These are phyloP conservation scores for Coprinellus aureogranulatus DNA, from an alignment of 768 basidiomycete genomes.

Conservation along the genomic window DNA sequence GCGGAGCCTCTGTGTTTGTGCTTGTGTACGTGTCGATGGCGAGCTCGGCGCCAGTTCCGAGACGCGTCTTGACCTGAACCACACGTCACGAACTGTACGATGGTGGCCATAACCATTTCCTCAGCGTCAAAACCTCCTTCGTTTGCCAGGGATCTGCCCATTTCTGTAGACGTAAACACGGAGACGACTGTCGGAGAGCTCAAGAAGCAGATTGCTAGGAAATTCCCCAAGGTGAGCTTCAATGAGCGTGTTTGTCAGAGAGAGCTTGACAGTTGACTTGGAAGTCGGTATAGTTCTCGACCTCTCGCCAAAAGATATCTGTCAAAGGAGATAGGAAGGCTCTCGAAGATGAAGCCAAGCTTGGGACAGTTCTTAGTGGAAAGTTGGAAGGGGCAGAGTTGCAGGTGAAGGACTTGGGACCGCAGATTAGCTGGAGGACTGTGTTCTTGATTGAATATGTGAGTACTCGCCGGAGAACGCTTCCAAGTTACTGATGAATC, in stretches of 20 bases:
- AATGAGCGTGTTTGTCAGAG: neutral
- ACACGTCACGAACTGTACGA: slow-evolving; percentile 11
- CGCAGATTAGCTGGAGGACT: slow-evolving; percentile 84
- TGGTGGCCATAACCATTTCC: slow-evolving; percentile 51
- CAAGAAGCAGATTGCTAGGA: slow-evolving; percentile 57
- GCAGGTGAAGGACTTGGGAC: slow-evolving; percentile 84
- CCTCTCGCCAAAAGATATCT: slow-evolving; percentile 70
- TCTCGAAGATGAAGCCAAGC: slow-evolving; percentile 59
- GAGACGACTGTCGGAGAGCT: slow-evolving; percentile 65
- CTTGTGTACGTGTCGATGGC: slow-evolving; percentile 16
- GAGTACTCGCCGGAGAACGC: too few species aligned
- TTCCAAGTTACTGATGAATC: too few species aligned
- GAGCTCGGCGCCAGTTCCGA: too few species aligned
- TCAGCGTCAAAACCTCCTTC: slow-evolving; percentile 44
- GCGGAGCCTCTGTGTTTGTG: slow-evolving; percentile 12
- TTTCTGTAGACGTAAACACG: slow-evolving; percentile 45
- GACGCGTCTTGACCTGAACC: neutral
- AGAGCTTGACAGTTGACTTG: too few species aligned
- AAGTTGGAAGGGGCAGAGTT: slow-evolving; percentile 63
- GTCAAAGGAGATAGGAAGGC: slow-evolving; percentile 59
- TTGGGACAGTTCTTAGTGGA: slow-evolving; percentile 51
- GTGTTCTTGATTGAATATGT: slow-evolving; percentile 97
- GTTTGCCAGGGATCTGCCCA: slow-evolving; percentile 51
- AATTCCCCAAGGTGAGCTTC: slow-evolving; percentile 34
- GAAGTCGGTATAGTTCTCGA: slow-evolving; percentile 52